Conservation (phyloP, 1,139 yeast genomes). For the Casaregolazyma lundiana region DNA sequence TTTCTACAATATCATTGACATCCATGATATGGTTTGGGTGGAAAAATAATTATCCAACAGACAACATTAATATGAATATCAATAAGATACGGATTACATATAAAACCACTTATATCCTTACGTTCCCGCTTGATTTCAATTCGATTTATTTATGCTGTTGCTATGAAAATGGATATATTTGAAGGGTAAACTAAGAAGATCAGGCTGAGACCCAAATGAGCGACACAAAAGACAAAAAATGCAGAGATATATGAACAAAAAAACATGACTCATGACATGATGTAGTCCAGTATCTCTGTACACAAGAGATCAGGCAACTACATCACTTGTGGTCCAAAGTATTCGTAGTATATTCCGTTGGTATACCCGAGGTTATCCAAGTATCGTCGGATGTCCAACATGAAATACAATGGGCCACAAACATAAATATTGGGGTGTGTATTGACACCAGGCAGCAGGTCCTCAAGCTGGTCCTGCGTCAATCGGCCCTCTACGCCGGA, state of each 20-base stretch:
- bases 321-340: conserved; percentile 15
- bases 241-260: background rate
- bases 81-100: no score
- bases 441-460: conserved; percentile 16
- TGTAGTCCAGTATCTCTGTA: background rate
- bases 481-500: conserved; percentile 8
- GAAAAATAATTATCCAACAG: background rate
- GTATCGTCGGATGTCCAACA: conserved; percentile 16
- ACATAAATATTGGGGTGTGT: conserved; percentile 21
- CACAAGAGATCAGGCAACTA: background rate
- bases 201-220: background rate
- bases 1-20: conserved; percentile 18
- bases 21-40: conserved; percentile 3
- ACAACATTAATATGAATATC: no score
- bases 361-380: conserved; percentile 8
- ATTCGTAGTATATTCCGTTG: conserved; percentile 13
- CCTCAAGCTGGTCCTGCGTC: conserved; percentile 9
- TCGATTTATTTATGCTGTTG: no score
- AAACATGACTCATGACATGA: background rate
- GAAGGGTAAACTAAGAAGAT: no score
- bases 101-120: no score
- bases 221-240: background rate
- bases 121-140: no score
- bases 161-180: no score
- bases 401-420: conserved; percentile 23